Percentiles rank a stretch among this genome's conserved stretches.
phyloP scores from a whole-genome alignment of 2,329 filamentous ascomycete species.

The Fusarium sp. region DNA sequence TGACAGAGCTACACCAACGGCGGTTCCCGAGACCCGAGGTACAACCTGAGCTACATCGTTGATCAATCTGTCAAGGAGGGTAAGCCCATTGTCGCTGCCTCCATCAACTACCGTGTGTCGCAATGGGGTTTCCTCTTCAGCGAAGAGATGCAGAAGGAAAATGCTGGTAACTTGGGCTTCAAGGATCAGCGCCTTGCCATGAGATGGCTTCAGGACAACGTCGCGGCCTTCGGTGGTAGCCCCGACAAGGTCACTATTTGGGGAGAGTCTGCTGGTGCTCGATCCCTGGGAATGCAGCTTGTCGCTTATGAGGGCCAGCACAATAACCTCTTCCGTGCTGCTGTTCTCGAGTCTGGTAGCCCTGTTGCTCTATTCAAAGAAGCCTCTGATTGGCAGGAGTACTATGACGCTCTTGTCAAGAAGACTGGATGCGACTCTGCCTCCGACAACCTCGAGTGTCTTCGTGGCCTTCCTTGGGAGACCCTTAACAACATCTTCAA shows the following conservation, averaged over 20 bases:
- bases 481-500: slow-evolving; percentile 47
- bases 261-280: slow-evolving; percentile 65
- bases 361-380: slow-evolving; percentile 44
- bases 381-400: slow-evolving; percentile 40
- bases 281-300: slow-evolving; percentile 61
- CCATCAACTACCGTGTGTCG: slow-evolving; percentile 62
- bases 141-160: slow-evolving; percentile 53
- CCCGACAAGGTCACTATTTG: slow-evolving; percentile 60
- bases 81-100: slow-evolving; percentile 61
- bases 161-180: slow-evolving; percentile 62
- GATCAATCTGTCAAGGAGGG: slow-evolving; percentile 57
- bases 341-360: slow-evolving; percentile 61
- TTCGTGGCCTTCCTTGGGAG: slow-evolving; percentile 46
- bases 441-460: slow-evolving; percentile 45
- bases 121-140: slow-evolving; percentile 64
- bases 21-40: slow-evolving; percentile 52
- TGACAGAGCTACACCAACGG: slow-evolving; percentile 40
- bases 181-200: slow-evolving; percentile 61
- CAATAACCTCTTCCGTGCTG: slow-evolving; percentile 63
- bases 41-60: slow-evolving; percentile 71
- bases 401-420: slow-evolving; percentile 46
- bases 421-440: slow-evolving; percentile 39
- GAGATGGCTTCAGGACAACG: slow-evolving; percentile 62
- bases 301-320: slow-evolving; percentile 63
- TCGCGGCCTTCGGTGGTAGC: slow-evolving; percentile 60